Base-by-base conservation (phyloP, 768 basidiomycete species). In the Rhizopogon roseolus region DNA sequence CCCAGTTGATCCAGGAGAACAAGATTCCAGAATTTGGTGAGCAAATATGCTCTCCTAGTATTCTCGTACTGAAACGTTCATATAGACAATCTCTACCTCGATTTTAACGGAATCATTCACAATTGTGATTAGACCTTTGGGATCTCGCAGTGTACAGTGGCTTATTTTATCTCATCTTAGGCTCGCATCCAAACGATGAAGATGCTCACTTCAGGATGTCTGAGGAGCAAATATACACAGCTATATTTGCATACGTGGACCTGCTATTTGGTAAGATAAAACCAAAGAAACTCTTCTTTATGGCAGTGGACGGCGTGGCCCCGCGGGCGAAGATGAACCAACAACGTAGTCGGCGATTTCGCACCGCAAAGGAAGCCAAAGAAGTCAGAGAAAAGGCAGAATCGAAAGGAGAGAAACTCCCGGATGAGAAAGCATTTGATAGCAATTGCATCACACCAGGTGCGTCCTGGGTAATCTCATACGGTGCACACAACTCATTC, bases 271-370 rank as follows among this genome's bases (percentile, higher is more conserved):
- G 86, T 29, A 98, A 95, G 75, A 98, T 99, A 57, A 98, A 95
- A 68, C 97, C 97, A 0, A 88, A 92, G 78, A 97, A 98, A 66
- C 75, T 97, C 11, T 98, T 98, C 71, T 98, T 97, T 71, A 96
- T 99, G 90, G 97, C 96, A 25, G 88, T 99, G 43, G 97, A 98
- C 67, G 96, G 96, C 45, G 95, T 98, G 13, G 96, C 96, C 0
- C 96, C 96, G 4, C 77, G 96, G 43, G 96, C 96, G 34, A 98
- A 99, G 80, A 97, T 98, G 96, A 99, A 99, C 67, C 96, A 98
- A 71, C 96, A 98, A 66, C 85, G 96, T 17, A 87, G 89, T 66
- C 78, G 96, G 38, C 84, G 95, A 43, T 99, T 98, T 75, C 77
- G 96, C 53, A 93, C 95, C 0, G 95, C 95, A 6, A 93, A 89